Evolutionary conservation across 1,139 yeast genomes (phyloP), one percentile per base, ranked within the genome.

Genomic region (Zygoascus meyerae): DNA sequence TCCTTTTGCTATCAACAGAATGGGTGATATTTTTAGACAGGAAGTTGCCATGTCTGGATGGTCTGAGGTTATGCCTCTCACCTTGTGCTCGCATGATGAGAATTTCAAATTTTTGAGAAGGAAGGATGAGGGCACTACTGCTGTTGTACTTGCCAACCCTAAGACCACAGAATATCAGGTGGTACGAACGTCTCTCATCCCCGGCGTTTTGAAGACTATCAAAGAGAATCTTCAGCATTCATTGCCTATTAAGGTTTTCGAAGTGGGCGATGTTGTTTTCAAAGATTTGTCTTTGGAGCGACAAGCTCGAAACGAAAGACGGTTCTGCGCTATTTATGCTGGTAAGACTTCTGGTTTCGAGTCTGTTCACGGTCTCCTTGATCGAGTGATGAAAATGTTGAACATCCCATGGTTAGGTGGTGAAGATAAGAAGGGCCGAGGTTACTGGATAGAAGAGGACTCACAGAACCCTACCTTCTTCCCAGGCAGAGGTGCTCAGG

Each of bases 301-400:
- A 70, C 86, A 83, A 58, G 95, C 98, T 8, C 79, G 72, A 69
- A 94, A 94, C 70, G 87, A 86, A 73, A 84, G 97, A 66, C 84
- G 86, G 64, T 92, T 97, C 92, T 83, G 85, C 60, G 97, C 97
- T 32, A 77, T 92, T 39, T 86, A 81, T 60, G 96, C 94, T 15
- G 97, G 98, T 59, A 90, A 89, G 69, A 81, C 90, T 18, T 85
- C 97, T 15, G 97, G 97, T 50, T 94, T 94, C 63, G 99, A 94
- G 70, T 75, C 74, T 55, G 87, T 89, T 49, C 98, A 94, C 71
- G 99, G 99, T 57, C 74, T 94, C 56, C 75, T 94, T 53, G 97
- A 95, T 58, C 86, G 95, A 62, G 73, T 94, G 56, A 90, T 94
- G 97, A 94, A 87, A 73, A 92, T 96, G 65, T 78, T 92, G 73